Percentiles rank a stretch among this genome's conserved stretches.
phyloP scores from a whole-genome alignment of 257 asterid species.

The Euphrasia confusa region DNA sequence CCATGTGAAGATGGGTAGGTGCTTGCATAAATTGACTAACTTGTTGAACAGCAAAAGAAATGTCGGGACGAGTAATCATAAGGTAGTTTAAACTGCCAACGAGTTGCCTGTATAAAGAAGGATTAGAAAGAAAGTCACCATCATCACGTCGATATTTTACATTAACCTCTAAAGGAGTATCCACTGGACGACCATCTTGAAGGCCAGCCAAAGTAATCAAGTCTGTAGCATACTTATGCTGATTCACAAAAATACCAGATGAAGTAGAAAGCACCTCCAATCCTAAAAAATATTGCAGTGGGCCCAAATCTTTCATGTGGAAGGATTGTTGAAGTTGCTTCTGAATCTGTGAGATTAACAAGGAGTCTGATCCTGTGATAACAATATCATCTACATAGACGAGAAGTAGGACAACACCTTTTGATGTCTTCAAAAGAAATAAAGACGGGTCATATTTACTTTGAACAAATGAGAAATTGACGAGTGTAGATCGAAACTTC shows the following conservation, averaged over 20 bases:
- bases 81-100: slow-evolving; percentile 5
- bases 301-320: background rate
- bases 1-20: too few relatives aligned
- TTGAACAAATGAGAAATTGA: too few relatives aligned
- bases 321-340: background rate
- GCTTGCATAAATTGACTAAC: too few relatives aligned
- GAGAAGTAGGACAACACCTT: background rate
- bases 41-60: too few relatives aligned
- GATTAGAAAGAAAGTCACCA: slow-evolving; percentile 12
- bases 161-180: slow-evolving; percentile 13
- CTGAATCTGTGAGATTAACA: background rate
- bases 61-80: too few relatives aligned
- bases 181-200: background rate
- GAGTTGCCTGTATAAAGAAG: background rate
- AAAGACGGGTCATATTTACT: too few relatives aligned
- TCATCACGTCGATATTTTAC: slow-evolving; percentile 9
- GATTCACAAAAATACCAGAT: slow-evolving; percentile 1
- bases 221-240: slow-evolving; percentile 5
- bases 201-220: background rate
- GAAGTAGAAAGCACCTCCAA: background rate
- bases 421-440: background rate
- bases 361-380: background rate
- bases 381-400: background rate
- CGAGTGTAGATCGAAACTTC: too few relatives aligned
- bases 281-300: background rate